Conservation (phyloP, 257 asterid genomes). For the Solanum peruvianum region DNA sequence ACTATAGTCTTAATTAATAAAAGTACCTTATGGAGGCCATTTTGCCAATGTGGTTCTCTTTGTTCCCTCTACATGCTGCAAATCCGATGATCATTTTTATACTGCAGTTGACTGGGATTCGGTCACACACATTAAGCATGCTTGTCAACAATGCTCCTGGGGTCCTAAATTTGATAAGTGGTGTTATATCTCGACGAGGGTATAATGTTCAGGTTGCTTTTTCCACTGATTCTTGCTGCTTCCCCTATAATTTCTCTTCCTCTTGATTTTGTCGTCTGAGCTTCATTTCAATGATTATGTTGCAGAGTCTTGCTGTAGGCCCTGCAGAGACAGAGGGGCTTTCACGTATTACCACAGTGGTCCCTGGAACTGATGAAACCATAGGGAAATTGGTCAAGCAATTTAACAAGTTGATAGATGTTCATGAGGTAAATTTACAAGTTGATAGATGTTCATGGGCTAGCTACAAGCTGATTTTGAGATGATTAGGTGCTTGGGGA, state of each 20-base stretch:
- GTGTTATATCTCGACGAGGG: conserved; percentile 80
- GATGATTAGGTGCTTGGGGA: background rate
- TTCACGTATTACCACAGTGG: conserved; percentile 86
- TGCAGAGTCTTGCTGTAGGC: conserved; percentile 91
- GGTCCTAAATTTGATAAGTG: conserved; percentile 74
- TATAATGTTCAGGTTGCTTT: conserved; percentile 61
- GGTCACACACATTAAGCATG: conserved; percentile 71
- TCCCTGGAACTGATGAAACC: conserved; percentile 79
- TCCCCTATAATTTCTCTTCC: background rate
- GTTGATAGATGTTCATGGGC: conserved; percentile 73
- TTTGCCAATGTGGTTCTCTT: background rate
- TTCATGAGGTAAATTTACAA: conserved; percentile 72
- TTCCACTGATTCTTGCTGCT: background rate
- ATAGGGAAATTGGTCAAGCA: conserved; percentile 69
- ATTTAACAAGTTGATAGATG: conserved; percentile 63
- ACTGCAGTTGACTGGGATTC: conserved; percentile 65
- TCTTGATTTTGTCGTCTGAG: background rate
- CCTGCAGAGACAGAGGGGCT: conserved; percentile 71
- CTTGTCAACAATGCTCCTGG: conserved; percentile 69
- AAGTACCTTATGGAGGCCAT: background rate
- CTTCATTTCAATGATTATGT: conserved; percentile 6
- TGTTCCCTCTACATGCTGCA: background rate
- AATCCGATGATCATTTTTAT: conserved; percentile 2
- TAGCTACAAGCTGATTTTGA: conserved; percentile 48
- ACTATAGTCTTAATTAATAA: background rate